phyloP scores from a whole-genome alignment of 2,329 filamentous ascomycete species.

The Sordariomycetes sp. region DNA sequence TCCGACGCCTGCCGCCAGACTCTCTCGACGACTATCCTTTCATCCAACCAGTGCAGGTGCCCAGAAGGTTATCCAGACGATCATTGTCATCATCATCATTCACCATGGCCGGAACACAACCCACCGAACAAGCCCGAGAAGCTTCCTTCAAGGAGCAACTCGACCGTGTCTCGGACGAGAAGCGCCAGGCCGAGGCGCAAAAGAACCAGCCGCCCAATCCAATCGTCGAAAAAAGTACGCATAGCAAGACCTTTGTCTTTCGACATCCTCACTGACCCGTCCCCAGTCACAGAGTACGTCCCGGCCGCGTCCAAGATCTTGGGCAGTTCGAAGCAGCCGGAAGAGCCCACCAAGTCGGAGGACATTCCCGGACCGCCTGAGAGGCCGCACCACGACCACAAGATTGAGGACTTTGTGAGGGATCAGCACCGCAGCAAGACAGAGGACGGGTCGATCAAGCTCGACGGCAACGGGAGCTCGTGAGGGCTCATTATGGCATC shows the following conservation, averaged over 20 bases:
- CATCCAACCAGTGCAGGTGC: not conserved
- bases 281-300: constrained; percentile 32
- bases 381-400: constrained; percentile 33
- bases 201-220: constrained; percentile 20
- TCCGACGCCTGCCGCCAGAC: too few species aligned
- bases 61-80: not conserved
- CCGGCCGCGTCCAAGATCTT: constrained; percentile 32
- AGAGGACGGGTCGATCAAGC: too few species aligned
- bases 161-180: constrained; percentile 29
- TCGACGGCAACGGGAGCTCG: too few species aligned
- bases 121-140: constrained; percentile 6
- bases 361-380: constrained; percentile 26
- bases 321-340: constrained; percentile 19
- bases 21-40: too few species aligned
- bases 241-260: not conserved
- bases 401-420: constrained; percentile 43
- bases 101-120: constrained; percentile 3
- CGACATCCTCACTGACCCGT: not conserved
- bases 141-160: constrained; percentile 33
- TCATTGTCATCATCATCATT: not conserved
- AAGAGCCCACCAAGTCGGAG: constrained; percentile 8
- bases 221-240: constrained; percentile 33
- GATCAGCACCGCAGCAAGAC: constrained; percentile 41
- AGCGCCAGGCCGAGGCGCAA: constrained; percentile 15
- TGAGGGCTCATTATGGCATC: too few species aligned